Evolutionary conservation across 2,329 filamentous ascomycete species (phyloP), one percentile per base, ranked within the genome.

Genomic region (Trichoderma sp.): DNA sequence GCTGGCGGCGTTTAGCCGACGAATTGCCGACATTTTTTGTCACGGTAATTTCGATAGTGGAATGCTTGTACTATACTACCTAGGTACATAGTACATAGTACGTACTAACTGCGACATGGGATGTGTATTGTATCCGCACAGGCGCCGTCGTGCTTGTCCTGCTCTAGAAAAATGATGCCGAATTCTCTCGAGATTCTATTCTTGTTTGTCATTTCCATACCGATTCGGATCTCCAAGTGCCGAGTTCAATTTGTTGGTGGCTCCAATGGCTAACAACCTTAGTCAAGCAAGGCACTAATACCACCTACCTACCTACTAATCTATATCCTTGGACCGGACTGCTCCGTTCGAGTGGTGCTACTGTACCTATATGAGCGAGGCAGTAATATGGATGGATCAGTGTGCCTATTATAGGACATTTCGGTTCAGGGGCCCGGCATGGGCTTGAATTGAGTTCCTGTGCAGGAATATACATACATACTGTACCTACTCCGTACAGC

Each of bases 1-100:
- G 48, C 35, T 12, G 25, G 61, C 50, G 25, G 52, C 42, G 29
- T 67, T 67, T 59, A 58, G 48, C 64, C 64, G 64, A 29, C 1
- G 22, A 59, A 67, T 52, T 59, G 42, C 64, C 64, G 64, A 22
- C 7, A 67, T 50, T 54, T 32, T n/a, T 19, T 35, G n/a, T 48
- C 19, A 17, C 35, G 27, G 37, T 19, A 56, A 56, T 57, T 29
- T 63, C 59, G 59, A 61, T 32, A 39, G 6, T 2, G 17, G 19
- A 22, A 45, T 7, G 3, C 17, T 5, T 15, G 9, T 3, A 37
- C 34, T 35, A 10, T 35, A 35, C 34, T 35, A 35, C 34, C 34
- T 35, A 35, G 6, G 6, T 35, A 35, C 34, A 35, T n/a, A n/a
- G n/a, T n/a, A n/a, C n/a, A n/a, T n/a, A n/a, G n/a, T n/a, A n/a